Evolutionary conservation across 2,329 filamentous ascomycete genomes (phyloP), one percentile per base, ranked within the genome.

Genomic region (Periglandula ipomoeae): DNA sequence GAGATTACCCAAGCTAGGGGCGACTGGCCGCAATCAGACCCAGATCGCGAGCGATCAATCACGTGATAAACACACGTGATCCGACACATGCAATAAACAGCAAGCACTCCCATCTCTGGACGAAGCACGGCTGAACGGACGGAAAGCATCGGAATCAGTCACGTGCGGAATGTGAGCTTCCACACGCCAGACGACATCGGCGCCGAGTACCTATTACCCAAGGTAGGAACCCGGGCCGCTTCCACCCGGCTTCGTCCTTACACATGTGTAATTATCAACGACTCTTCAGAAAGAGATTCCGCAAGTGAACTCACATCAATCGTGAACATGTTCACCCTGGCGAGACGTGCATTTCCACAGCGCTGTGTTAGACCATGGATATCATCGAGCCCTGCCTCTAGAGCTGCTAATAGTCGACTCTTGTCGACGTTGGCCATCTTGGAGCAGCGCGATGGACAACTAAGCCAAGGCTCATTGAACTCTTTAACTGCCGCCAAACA

Each of bases 401-500:
- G 27, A 20, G 13, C 19, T 39, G 27, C 10, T 41, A 41, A 34
- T 35, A 40, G 27, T 34, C 52, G 41, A 17, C 24, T 50, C 57
- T 76, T 94, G 51, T 96, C 90, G 45, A 93, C 90, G 32, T 79
- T 98, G 49, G 91, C 91, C 41, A 74, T 98, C 47, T 80, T 98
- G 53, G 93, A 98, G 71, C 93, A 97, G 70, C 82, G 84, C 60
- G 86, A 95, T 60, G 93, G 93, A 53, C 84, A 89, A 70, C 79
- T 98, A 56, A 89, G 88, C 63, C 70, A 78, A 53, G 84, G 86
- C 20, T 96, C 90, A 5, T 73, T 96, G 49, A 87, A 87, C 61
- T 85, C 89, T 40, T 79, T 97, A 51, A 86, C 87, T 8, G 93
- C 93, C 8, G 91, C 89, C 19, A 79, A 85, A 67, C 90, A 90